Conservation (phyloP, 106 monocot species). For the Platanthera guangdongensis region DNA sequence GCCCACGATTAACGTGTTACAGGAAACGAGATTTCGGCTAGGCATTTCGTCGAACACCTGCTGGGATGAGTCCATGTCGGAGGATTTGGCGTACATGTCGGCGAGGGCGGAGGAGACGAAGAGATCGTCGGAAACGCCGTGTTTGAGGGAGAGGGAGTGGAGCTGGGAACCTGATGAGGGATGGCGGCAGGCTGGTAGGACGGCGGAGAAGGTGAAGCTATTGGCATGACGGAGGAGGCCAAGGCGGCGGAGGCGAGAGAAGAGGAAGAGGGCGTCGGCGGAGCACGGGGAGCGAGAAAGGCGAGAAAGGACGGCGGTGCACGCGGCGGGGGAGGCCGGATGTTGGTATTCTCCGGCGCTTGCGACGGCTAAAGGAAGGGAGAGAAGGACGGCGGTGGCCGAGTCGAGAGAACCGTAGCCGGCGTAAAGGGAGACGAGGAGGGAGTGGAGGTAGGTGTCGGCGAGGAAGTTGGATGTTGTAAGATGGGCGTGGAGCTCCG, state of each 20-base stretch:
- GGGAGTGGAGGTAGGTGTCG: constrained; percentile 16
- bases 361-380: not conserved
- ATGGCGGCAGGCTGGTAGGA: not conserved
- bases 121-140: not conserved
- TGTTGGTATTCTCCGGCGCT: not conserved
- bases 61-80: not conserved
- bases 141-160: constrained; percentile 1
- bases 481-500: constrained; percentile 23
- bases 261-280: constrained; percentile 1
- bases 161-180: not conserved
- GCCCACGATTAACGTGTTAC: constrained; percentile 63
- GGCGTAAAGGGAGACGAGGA: constrained; percentile 25
- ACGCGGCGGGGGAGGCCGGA: not conserved
- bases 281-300: not conserved
- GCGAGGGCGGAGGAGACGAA: constrained; percentile 4
- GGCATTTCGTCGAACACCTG: constrained; percentile 41
- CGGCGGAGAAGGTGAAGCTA: not conserved
- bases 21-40: constrained; percentile 29
- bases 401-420: not conserved
- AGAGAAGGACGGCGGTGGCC: not conserved
- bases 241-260: not conserved
- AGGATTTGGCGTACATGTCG: constrained; percentile 6
- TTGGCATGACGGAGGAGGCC: not conserved
- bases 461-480: constrained; percentile 11
- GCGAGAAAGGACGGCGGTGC: not conserved